Base-by-base conservation (phyloP, 129 eudicot genomes). In the Oenanthe sinensis region DNA sequence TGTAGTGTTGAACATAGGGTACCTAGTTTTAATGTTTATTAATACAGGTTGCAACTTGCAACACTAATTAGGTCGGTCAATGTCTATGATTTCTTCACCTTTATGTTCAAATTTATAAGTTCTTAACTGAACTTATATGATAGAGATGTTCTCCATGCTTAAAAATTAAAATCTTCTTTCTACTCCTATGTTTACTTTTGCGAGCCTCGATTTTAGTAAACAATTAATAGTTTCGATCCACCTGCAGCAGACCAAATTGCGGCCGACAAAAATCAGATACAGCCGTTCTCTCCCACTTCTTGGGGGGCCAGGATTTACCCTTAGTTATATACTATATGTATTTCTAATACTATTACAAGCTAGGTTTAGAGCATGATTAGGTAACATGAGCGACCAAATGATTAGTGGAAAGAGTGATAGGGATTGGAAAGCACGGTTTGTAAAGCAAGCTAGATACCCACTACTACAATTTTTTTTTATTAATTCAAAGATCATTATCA, bases 381-480 rank as follows among this genome's bases (percentile, higher is more conserved):
- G 88, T 85, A 91, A 91, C 91, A 88, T 90, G 95, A 83, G 84
- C 85, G 84, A 84, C 88, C 82, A 79, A 87, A 88, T 88, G 88
- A 84, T 87, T 88, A 82, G 76, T 76, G 81, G 30, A 75, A 86
- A 87, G 84, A 85, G 81, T 42, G 47, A 78, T 58, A 43, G 40
- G 54, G 62, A 83, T 39, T 77, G 54, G 70, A 83, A 60, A 6
- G 42, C 80, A 65, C 74, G 83, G 85, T 81, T 85, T 83, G 79
- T 92, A 86, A 87, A 92, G 91, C 80, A 90, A 86, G 91, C 80
- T 89, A 86, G 82, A 83, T 85, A 82, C 68, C 68, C 68, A 60
- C 68, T 60, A 60, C n/a, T 5, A 60, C 0, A 33, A 60, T n/a
- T 16, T 50, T n/a, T 16, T 50, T 50, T 20, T 4, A 50, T 50